Evolutionary conservation across 225 moss, liverwort and hornwort genomes (phyloP), one percentile per base, ranked within the genome.

Genomic region (Rhytidiadelphus loreus): DNA sequence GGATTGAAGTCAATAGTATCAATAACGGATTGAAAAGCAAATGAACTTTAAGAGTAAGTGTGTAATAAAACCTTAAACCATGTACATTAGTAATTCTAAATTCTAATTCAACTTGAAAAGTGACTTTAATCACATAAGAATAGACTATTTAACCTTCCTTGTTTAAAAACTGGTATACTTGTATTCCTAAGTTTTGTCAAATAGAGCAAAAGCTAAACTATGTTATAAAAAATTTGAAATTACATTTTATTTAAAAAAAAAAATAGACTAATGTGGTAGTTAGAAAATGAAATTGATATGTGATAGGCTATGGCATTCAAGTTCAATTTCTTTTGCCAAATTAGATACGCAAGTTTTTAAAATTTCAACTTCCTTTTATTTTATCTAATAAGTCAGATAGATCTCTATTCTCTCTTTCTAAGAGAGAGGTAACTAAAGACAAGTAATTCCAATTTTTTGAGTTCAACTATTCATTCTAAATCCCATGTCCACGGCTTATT

Each of bases 351-450:
- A 4, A 18, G 7, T 30, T 44, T 72, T 24, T 8, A 11, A 21
- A 14, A 2, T 24, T 70, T 4, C 3, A 41, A 13, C 8, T 41
- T 70, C 2, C 0, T 70, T 70, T 25, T 39, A 69, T 69, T 66
- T 3, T 66, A 20, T 6, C 37, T 12, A 66, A 1, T 37, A 66
- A 66, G 6, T 3, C 37, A 65, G 37, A 19, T 18, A 65, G 6
- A 65, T 37, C 37, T 66, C 65, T 68, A 12, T 0, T 68, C n/a
- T 4, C 23, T 69, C n/a, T 71, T 43, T 71, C 1, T 8, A 1
- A n/a, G 1, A 16, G 8, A 26, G 0, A 9, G 0, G 1, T 44
- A 44, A 6, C 10, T 46, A 28, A 72, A 44, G 17, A 0, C 43
- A 28, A 74, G 1, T 32, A 48, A 18, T 2, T 75, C 13, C 4